Conservation (phyloP, 306 rosid species). For the Cucumis sativus region DNA sequence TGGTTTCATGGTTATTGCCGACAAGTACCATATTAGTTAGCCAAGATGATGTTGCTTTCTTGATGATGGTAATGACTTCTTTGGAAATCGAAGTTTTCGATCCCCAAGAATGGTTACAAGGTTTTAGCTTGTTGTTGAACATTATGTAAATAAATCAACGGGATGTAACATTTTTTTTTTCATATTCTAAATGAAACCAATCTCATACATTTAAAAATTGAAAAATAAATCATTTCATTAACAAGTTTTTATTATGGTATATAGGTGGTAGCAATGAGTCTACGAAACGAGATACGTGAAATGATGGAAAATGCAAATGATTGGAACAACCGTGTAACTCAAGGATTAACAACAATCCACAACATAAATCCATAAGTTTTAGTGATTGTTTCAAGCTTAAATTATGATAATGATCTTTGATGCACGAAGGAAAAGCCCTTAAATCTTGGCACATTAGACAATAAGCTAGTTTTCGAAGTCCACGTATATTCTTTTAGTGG, state of each 20-base stretch:
- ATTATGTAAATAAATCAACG: slow-evolving; percentile 13
- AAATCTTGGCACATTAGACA: background rate
- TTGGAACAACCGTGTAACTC: slow-evolving; percentile 26
- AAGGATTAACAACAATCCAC: slow-evolving; percentile 27
- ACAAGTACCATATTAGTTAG: slow-evolving; percentile 43
- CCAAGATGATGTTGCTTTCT: slow-evolving; percentile 38
- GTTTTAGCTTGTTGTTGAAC: slow-evolving; percentile 22
- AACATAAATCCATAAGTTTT: slow-evolving; percentile 14
- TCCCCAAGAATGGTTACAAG: slow-evolving; percentile 1
- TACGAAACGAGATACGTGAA: slow-evolving; percentile 32
- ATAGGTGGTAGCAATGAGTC: slow-evolving; percentile 29
- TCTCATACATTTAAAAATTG: background rate
- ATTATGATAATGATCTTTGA: slow-evolving; percentile 18
- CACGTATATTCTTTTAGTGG: slow-evolving; percentile 31
- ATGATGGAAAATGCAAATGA: slow-evolving; percentile 15
- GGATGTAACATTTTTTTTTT: too few species aligned
- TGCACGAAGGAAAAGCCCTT: slow-evolving; percentile 17
- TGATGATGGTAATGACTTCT: slow-evolving; percentile 29
- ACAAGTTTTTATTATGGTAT: background rate
- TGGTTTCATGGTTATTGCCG: slow-evolving; percentile 26
- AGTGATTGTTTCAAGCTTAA: slow-evolving; percentile 20
- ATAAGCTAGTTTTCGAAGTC: slow-evolving; percentile 26
- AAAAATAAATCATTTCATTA: background rate
- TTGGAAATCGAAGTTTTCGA: slow-evolving; percentile 28
- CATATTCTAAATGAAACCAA: too few species aligned